Evolutionary conservation across 805 yeast genomes (phyloP).

Genomic region (Nadsonia fulvescens): DNA sequence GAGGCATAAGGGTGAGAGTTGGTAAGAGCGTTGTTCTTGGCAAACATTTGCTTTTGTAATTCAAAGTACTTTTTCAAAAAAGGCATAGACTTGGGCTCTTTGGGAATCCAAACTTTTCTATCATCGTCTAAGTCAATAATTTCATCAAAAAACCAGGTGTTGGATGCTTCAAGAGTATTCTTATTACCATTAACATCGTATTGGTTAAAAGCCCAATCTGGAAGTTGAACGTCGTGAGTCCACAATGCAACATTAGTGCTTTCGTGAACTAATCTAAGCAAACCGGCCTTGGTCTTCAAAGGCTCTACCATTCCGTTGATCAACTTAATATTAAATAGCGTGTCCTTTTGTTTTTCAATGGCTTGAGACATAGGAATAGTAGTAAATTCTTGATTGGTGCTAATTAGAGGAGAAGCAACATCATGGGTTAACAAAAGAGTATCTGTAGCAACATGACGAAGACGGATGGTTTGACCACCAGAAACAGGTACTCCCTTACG

Average conservation of each 20-base stretch:
- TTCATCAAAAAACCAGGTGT: constrained; percentile 59
- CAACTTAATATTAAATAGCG: constrained; percentile 59
- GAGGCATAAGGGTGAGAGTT: constrained; percentile 93
- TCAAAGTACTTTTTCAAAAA: constrained; percentile 82
- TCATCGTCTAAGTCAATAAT: constrained; percentile 46
- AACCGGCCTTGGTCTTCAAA: constrained; percentile 53
- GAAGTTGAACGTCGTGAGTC: constrained; percentile 75
- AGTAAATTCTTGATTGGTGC: constrained; percentile 90
- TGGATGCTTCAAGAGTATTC: constrained; percentile 45
- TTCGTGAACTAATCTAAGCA: constrained; percentile 57
- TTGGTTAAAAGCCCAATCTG: constrained; percentile 89
- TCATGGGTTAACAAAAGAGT: constrained; percentile 78
- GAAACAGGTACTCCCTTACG: constrained; percentile 30
- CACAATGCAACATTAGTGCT: constrained; percentile 86
- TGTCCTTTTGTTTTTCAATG: constrained; percentile 40
- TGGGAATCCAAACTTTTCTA: constrained; percentile 49
- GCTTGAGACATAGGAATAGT: constrained; percentile 49
- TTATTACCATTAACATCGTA: constrained; percentile 94
- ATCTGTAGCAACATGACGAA: constrained; percentile 65
- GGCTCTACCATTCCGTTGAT: constrained; percentile 31
- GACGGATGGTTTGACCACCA: constrained; percentile 59
- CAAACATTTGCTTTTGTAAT: constrained; percentile 74
- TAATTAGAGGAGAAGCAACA: constrained; percentile 82
- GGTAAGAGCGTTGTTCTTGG: constrained; percentile 73
- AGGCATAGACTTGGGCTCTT: constrained; percentile 40